phyloP scores from a whole-genome alignment of 2,329 filamentous ascomycete species.

The Alternaria consortialis region DNA sequence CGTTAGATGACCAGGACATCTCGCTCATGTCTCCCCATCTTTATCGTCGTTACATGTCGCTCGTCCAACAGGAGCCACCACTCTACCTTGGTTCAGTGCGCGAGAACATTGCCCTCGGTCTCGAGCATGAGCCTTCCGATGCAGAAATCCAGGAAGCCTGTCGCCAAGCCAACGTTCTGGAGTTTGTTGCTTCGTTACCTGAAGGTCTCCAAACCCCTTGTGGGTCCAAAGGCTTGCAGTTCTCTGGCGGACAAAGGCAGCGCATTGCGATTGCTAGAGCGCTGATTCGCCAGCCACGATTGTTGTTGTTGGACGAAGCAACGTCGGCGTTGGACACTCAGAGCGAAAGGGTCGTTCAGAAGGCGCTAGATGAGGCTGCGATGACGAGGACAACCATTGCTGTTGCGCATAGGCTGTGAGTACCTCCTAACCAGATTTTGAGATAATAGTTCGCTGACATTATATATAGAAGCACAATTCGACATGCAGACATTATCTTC shows the following conservation, averaged over 20 bases:
- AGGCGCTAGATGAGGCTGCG: conserved; percentile 63
- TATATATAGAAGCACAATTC: conserved; percentile 42
- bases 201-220: conserved; percentile 40
- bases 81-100: conserved; percentile 88
- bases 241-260: conserved; percentile 78
- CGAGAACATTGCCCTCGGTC: conserved; percentile 72
- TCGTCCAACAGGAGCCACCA: conserved; percentile 91
- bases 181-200: conserved; percentile 42
- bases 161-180: conserved; percentile 38
- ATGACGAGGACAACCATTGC: conserved; percentile 53
- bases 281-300: conserved; percentile 67
- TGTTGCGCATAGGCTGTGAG: conserved; percentile 60
- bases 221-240: conserved; percentile 64
- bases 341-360: conserved; percentile 36
- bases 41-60: conserved; percentile 77
- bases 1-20: conserved; percentile 75
- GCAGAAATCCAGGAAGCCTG: background rate
- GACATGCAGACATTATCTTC: conserved; percentile 51
- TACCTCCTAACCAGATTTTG: background rate
- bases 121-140: background rate
- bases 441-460: background rate
- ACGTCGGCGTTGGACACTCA: conserved; percentile 43
- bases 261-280: conserved; percentile 77
- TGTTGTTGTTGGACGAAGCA: conserved; percentile 68
- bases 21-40: conserved; percentile 53